Percentiles rank a stretch among this genome's conserved stretches.
Conservation (phyloP, 768 basidiomycete genomes). For the Leccinum rimulosum region DNA sequence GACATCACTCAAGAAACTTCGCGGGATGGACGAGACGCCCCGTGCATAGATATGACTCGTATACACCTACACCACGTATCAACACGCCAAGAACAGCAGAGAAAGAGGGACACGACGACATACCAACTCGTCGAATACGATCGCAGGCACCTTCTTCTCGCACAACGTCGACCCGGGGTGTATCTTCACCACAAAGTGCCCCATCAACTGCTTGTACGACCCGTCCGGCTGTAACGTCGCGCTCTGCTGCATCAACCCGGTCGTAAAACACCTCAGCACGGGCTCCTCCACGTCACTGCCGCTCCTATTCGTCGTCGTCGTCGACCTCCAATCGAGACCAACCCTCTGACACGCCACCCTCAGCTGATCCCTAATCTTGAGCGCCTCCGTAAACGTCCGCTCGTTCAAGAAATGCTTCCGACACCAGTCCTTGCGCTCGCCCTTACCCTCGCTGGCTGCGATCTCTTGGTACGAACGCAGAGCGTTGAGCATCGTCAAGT, state of each 20-base stretch:
- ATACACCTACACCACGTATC: slow-evolving; percentile 50
- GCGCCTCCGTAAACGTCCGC: slow-evolving; percentile 74
- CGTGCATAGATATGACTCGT: slow-evolving; percentile 88
- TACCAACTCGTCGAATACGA: slow-evolving; percentile 93
- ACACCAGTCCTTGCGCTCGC: slow-evolving; percentile 73
- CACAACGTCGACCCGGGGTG: slow-evolving; percentile 84
- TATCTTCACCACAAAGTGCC: slow-evolving; percentile 79
- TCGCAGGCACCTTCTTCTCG: slow-evolving; percentile 79
- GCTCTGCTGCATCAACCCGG: slow-evolving; percentile 78
- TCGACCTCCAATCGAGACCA: slow-evolving; percentile 56
- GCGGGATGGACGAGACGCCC: slow-evolving; percentile 82
- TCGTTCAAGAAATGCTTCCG: slow-evolving; percentile 79
- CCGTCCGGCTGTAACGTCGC: slow-evolving; percentile 86
- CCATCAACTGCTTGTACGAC: slow-evolving; percentile 80
- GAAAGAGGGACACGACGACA: slow-evolving; percentile 24
- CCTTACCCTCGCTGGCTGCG: slow-evolving; percentile 44
- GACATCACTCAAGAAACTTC: slow-evolving; percentile 40
- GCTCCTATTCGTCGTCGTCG: slow-evolving; percentile 26
- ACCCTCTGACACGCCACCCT: slow-evolving; percentile 57
- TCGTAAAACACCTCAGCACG: slow-evolving; percentile 67
- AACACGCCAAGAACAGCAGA: not conserved
- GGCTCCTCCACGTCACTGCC: slow-evolving; percentile 65
- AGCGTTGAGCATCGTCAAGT: slow-evolving; percentile 86
- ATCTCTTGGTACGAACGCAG: slow-evolving; percentile 77
- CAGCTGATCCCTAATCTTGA: slow-evolving; percentile 79